Evolutionary conservation across 2,329 filamentous ascomycete species (phyloP), one percentile per base, ranked within the genome.

Genomic region (Colletotrichum musae): DNA sequence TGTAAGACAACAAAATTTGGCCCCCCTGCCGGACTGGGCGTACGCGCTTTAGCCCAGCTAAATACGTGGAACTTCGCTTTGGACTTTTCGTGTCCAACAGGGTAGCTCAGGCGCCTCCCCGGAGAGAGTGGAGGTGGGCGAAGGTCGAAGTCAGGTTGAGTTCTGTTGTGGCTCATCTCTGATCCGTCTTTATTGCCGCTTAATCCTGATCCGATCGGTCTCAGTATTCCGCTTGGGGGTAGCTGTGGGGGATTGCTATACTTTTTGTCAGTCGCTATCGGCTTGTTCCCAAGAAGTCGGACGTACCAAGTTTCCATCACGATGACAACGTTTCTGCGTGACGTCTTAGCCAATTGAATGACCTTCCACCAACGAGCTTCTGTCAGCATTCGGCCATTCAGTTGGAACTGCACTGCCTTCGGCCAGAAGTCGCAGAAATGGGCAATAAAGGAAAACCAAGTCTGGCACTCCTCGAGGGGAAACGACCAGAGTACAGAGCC

Each of bases 371-470:
- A 80, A 26, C 72, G 73, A 3, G 75, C 72, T 4, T 70, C 62
- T n/a, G 73, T 75, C 2, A 82, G 57, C 2, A 72, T 59, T 51
- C 76, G 77, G 7, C 75, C 74, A 18, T 77, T 76, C 26, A 78
- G 76, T 53, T 74, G 79, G 41, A 85, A 83, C n/a, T 78, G 76
- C 1, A 83, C 65, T 2, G 71, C 70, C 10, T 73, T 73, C 1
- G 83, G 82, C 81, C 83, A 85, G 67, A 84, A 84, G 6, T 80
- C 77, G 48, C 76, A 75, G 52, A 85, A 85, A 50, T 82, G 80
- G 1, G 80, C 76, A 2, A 83, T 48, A 53, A 85, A 85, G 4
- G 73, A 73, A 54, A 85, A 82, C 83, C 83, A 86, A 0, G 80
- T 83, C 28, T 76, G 73, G 59, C 83, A 85, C 54, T 84, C 78